Evolutionary conservation across 2,329 filamentous ascomycete species (phyloP), one percentile per base, ranked within the genome.

Genomic region (Nemania diffusa): DNA sequence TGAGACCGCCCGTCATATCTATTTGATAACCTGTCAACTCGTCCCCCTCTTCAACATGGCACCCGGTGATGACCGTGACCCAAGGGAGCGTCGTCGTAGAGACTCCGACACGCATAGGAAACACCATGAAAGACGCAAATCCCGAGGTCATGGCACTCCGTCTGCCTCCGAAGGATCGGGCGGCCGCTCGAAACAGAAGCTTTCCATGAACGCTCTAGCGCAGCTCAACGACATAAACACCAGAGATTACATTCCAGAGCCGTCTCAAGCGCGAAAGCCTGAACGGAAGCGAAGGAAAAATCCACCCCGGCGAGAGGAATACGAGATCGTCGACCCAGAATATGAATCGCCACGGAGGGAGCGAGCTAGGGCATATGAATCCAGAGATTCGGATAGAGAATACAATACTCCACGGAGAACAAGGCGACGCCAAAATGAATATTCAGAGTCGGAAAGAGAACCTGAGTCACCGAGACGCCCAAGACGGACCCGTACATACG

Each of bases 161-260:
- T 74, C 78, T n/a, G 73, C 70, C 2, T 76, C 78, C 0, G 80
- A 82, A 26, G 79, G 79, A 4, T 77, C 73, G n/a, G 65, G 75
- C 11, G 72, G 73, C 34, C 71, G 71, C 20, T 57, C 72, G 5
- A 72, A 73, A 5, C 77, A 74, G 42, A 65, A 76, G 5, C 75
- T 85, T 27, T 85, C 84, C 4, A 76, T 80, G 2, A 86, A 88
- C 72, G 88, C 90, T 5, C 79, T 94, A 56, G 90, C 89, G 13
- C 87, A 89, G 74, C 79, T 94, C 53, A 86, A 93, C 72, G 83
- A 87, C 57, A 80, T 87, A 61, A 90, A 92, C 78, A 75, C 77
- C 26, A 77, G 78, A 22, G 83, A 85, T 7, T 22, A 69, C n/a
- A 57, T 62, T 34, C 63, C 68, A 48, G 73, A 75, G 57, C 69